Base-by-base conservation (phyloP, 139 green algal genomes). In the Picochlorum sp. region DNA sequence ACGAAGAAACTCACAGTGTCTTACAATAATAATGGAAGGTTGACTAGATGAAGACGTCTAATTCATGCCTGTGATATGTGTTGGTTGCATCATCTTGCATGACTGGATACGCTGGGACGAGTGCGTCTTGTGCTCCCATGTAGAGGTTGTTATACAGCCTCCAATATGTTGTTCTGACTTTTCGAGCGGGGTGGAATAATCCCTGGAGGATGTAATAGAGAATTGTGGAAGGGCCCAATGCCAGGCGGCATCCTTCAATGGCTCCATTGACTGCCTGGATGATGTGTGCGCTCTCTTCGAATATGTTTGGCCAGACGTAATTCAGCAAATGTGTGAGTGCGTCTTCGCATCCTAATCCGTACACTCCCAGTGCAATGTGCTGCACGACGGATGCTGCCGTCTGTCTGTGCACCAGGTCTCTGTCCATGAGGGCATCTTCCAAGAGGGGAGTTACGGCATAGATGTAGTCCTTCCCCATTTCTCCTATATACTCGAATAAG, bases 401-500 rank as follows among this genome's bases (percentile, higher is more conserved):
- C 82, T 98, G 94, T 14, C 94, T 70, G 77, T 99, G 94, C 60
- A 99, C 92, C 57, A 95, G 69, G 75, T 97, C 90, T 2, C 90
- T 74, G 70, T 98, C 92, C 84, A 95, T 95, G 20, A 98, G 81
- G 1, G 92, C 92, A 62, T 98, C 92, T 77, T 97, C 86, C 63
- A 99, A 82, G 66, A 99, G 73, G 4, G 94, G 94, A 3, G 83
- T 83, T 38, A 98, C 94, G 6, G 94, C 88, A 70, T 98, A 95
- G 75, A 98, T 94, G 87, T 97, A 97, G 82, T 98, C 92, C 81
- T 94, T 94, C 66, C 92, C 94, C 90, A 97, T 96, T 81, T 99
- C 94, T n/a, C 94, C 94, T 38, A 99, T 97, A 86, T 98, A 99
- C 81, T 99, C 94, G 68, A 99, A 99, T 78, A 99, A 85, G 78